These are phyloP conservation scores for Penicillium salamii DNA, from an alignment of 495 filamentous ascomycete genomes.

Conservation along the genomic window DNA sequence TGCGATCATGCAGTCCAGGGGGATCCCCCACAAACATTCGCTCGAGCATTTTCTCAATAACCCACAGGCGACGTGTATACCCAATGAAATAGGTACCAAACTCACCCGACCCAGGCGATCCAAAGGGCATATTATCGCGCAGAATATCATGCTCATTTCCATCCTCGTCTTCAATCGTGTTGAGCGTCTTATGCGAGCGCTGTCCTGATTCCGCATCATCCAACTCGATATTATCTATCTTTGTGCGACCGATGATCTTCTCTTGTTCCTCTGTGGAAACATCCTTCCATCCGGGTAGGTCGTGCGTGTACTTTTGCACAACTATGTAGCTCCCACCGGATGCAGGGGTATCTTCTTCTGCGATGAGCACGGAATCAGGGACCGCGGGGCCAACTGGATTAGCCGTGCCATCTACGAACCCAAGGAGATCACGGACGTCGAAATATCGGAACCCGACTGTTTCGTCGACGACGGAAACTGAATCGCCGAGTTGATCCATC, in stretches of 20 bases:
- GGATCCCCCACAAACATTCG: conserved; percentile 57
- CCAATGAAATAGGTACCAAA: conserved; percentile 62
- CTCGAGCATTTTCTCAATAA: conserved; percentile 57
- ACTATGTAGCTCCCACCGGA: conserved; percentile 55
- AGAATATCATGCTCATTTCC: conserved; percentile 53
- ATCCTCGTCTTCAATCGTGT: conserved; percentile 51
- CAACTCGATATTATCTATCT: conserved; percentile 54
- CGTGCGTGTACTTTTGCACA: conserved; percentile 57
- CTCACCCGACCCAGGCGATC: conserved; percentile 48
- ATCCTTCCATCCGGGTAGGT: conserved; percentile 43
- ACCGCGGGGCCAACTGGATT: conserved; percentile 53
- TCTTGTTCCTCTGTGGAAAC: conserved; percentile 53
- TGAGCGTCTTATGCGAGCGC: conserved; percentile 52
- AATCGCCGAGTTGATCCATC: conserved; percentile 45
- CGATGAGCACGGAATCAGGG: conserved; percentile 39
- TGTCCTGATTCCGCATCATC: conserved; percentile 50
- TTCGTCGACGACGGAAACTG: conserved; percentile 47
- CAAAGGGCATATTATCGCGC: conserved; percentile 61
- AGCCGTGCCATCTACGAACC: conserved; percentile 59
- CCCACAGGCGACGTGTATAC: conserved; percentile 53
- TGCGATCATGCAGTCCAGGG: conserved; percentile 52
- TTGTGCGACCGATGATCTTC: conserved; percentile 54
- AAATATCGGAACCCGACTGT: conserved; percentile 60
- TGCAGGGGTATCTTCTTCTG: conserved; percentile 37
- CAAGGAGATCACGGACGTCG: conserved; percentile 55